A percentile compares a stretch with the other conserved stretches of the same genome.
phyloP scores from a whole-genome alignment of 768 basidiomycete genomes.

The Panaeolus papilionaceus region DNA sequence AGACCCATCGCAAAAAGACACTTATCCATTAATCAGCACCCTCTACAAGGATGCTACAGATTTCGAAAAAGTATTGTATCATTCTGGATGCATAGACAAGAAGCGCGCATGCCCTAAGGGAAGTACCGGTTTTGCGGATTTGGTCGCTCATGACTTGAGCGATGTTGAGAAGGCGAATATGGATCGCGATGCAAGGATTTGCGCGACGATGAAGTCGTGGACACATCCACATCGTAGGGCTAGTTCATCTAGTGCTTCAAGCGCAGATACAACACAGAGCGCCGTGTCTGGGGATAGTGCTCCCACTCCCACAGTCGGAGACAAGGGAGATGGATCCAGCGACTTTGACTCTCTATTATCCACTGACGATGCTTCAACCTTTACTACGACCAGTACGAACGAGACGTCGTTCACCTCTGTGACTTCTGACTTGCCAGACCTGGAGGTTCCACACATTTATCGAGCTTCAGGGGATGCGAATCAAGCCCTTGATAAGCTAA shows the following conservation, averaged over 20 bases:
- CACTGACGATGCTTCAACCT: conserved; percentile 19
- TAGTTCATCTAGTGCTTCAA: neutral
- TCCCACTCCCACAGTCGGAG: neutral
- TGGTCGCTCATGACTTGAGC: conserved; percentile 50
- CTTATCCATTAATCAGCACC: conserved; percentile 35
- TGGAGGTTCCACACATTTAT: conserved; percentile 28
- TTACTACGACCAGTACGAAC: conserved; percentile 12
- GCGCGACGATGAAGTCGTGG: conserved; percentile 40
- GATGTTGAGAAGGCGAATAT: conserved; percentile 39
- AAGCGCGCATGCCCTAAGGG: conserved; percentile 27
- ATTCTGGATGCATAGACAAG: conserved; percentile 31
- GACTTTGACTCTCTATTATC: conserved; percentile 6
- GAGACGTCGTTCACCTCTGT: conserved; percentile 1
- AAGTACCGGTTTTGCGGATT: conserved; percentile 43
- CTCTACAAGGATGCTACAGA: conserved; percentile 46
- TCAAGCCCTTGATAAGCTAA: conserved; percentile 38
- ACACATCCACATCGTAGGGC: conserved; percentile 17
- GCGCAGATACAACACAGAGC: neutral
- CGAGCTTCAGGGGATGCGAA: conserved; percentile 30
- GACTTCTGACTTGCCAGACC: conserved; percentile 14
- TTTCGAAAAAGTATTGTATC: conserved; percentile 42
- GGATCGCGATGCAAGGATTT: conserved; percentile 44
- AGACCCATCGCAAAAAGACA: neutral
- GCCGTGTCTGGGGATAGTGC: neutral
- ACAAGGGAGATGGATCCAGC: neutral